Base-by-base conservation (phyloP, 1,284 basidiomycete species). In the Agaricales sp. region DNA sequence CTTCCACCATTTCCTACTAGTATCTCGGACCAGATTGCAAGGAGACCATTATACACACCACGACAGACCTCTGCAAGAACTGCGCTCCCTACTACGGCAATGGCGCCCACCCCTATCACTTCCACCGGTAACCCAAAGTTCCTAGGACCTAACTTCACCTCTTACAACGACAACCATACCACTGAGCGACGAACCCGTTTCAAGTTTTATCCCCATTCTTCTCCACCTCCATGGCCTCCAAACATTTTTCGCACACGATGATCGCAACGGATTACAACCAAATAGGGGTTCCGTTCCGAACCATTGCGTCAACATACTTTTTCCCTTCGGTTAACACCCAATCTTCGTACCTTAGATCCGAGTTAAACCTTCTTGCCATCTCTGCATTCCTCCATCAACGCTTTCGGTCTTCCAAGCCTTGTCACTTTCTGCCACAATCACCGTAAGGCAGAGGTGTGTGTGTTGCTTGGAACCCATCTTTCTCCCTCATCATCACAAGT, bases 11-110 rank as follows among this genome's bases (percentile, higher is more conserved):
- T 48, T 66, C 61, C 46, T 50, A 50, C 22, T 60, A 87, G 84
- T 86, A 78, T 59, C 71, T 74, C 55, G 83, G 82, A 19, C 84
- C 85, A 3, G 84, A 87, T 56, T 64, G 64, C 23, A 73, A 69
- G 47, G 83, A 87, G 61, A 78, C 67, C 1, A 69, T 84, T 51
- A 77, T 74, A 0, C 58, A 63, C 20, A 63, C 65, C 44, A 77
- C 73, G 6, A 61, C 65, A 49, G 75, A 41, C 18, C 39, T 41
- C 39, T 41, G 39, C 39, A 41, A 41, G 39, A 8, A 41, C 39
- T 41, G 39, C 16, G 16, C 4, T 11, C n/a, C n/a, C 6, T 41
- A 41, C 39, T 41, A 41, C 39, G 39, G 16, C 6, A 41, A n/a
- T 20, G 39, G 39, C n/a, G 30, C 30, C 30, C 30, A 35, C 30